Conservation (phyloP, 805 yeast genomes). For the Saccharomycopsis fodiens region DNA sequence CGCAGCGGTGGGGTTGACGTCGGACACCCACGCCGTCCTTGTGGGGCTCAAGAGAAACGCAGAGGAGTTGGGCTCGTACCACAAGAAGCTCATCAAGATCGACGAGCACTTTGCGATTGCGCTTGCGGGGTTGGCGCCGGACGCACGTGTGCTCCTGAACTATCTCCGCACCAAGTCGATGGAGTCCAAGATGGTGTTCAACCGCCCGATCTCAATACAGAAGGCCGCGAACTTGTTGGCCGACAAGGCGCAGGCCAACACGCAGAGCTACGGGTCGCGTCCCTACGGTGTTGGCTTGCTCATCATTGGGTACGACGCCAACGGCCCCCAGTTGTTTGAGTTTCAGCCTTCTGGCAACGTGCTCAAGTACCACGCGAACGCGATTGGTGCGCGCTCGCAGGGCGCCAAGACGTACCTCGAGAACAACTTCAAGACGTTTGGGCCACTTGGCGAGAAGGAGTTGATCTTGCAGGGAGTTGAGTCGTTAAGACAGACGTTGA, state of each 20-base stretch:
- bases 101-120: slow-evolving; percentile 95
- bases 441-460: slow-evolving; percentile 54
- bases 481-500: slow-evolving; percentile 90
- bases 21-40: slow-evolving; percentile 79
- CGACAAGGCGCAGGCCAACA: slow-evolving; percentile 94
- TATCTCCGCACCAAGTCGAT: slow-evolving; percentile 87
- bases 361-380: slow-evolving; percentile 84
- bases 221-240: slow-evolving; percentile 83
- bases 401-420: slow-evolving; percentile 96
- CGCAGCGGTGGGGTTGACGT: slow-evolving; percentile 91
- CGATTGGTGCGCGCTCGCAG: slow-evolving; percentile 98
- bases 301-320: slow-evolving; percentile 84
- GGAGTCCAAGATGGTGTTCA: slow-evolving; percentile 75
- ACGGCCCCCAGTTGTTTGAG: slow-evolving; percentile 91
- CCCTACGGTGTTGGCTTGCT: slow-evolving; percentile 97
- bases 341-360: slow-evolving; percentile 95
- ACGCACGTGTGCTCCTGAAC: slow-evolving; percentile 89
- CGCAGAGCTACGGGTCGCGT: slow-evolving; percentile 92
- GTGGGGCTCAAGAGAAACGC: slow-evolving; percentile 95
- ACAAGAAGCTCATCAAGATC: slow-evolving; percentile 83
- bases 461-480: slow-evolving; percentile 79
- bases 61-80: slow-evolving; percentile 95
- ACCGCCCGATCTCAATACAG: slow-evolving; percentile 76
- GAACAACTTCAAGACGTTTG: slow-evolving; percentile 66
- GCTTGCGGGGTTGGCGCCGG: slow-evolving; percentile 96